Percentiles rank a stretch among this genome's conserved stretches.
phyloP scores from a whole-genome alignment of 768 basidiomycete species.

The Phallus indusiatus region DNA sequence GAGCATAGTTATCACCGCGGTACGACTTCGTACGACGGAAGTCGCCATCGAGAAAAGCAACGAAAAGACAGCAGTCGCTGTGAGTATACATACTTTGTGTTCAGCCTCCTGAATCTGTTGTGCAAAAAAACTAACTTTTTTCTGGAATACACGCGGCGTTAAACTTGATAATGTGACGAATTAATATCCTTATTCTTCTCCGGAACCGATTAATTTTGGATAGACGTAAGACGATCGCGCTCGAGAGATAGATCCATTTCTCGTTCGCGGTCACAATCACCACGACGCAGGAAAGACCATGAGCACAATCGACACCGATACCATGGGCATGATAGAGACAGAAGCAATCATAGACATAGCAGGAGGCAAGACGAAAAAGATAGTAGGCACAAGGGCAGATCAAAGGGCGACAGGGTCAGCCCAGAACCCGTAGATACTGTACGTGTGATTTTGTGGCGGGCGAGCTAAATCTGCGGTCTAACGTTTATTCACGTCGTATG shows the following conservation, averaged over 20 bases:
- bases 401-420: background rate
- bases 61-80: background rate
- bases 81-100: background rate
- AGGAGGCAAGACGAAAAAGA: background rate
- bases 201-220: background rate
- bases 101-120: background rate
- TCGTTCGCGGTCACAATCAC: conserved; percentile 2
- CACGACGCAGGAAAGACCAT: background rate
- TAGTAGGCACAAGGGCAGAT: background rate
- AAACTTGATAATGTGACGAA: background rate
- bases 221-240: background rate
- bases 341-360: background rate
- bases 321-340: background rate
- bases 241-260: background rate
- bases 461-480: background rate
- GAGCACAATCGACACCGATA: background rate
- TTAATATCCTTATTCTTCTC: background rate
- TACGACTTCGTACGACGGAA: background rate
- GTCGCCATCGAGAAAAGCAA: background rate
- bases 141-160: background rate
- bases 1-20: background rate
- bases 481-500: background rate
- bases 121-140: background rate
- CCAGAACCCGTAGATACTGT: background rate
- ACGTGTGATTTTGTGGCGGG: background rate